These are phyloP conservation scores for Rhizopogon sp. DNA, from an alignment of 768 basidiomycete species.

Conservation along the genomic window DNA sequence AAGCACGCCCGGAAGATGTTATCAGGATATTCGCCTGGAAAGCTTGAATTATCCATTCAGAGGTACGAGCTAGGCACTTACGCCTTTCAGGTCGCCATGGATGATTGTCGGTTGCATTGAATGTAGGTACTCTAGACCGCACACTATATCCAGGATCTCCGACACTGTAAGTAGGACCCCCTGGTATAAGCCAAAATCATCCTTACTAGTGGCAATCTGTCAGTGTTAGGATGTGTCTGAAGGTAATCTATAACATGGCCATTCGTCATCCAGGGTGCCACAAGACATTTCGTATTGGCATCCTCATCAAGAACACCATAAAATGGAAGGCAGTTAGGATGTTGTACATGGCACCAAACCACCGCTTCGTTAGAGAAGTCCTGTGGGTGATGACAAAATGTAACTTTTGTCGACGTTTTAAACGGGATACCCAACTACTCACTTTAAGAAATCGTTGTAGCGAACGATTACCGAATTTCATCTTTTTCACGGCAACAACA, in stretches of 20 bases:
- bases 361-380: constrained; percentile 26
- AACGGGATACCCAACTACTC: background rate
- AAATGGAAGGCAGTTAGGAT: constrained; percentile 32
- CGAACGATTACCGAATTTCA: background rate
- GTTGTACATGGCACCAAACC: constrained; percentile 29
- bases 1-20: constrained; percentile 34
- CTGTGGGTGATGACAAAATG: constrained; percentile 4
- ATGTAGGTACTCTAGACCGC: constrained; percentile 41
- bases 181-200: background rate
- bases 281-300: constrained; percentile 17
- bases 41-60: background rate
- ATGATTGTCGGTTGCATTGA: constrained; percentile 32
- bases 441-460: constrained; percentile 15
- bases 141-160: constrained; percentile 38
- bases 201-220: constrained; percentile 29
- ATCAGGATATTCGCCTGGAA: constrained; percentile 45
- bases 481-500: constrained; percentile 25
- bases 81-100: constrained; percentile 27
- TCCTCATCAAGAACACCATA: constrained; percentile 17
- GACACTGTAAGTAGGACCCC: background rate
- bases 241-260: constrained; percentile 29
- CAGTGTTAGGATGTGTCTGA: constrained; percentile 12
- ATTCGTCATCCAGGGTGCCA: constrained; percentile 37
- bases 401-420: background rate
- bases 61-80: constrained; percentile 6